phyloP scores from a whole-genome alignment of 2,329 filamentous ascomycete species.

The Penicillium aurantiogriseum region DNA sequence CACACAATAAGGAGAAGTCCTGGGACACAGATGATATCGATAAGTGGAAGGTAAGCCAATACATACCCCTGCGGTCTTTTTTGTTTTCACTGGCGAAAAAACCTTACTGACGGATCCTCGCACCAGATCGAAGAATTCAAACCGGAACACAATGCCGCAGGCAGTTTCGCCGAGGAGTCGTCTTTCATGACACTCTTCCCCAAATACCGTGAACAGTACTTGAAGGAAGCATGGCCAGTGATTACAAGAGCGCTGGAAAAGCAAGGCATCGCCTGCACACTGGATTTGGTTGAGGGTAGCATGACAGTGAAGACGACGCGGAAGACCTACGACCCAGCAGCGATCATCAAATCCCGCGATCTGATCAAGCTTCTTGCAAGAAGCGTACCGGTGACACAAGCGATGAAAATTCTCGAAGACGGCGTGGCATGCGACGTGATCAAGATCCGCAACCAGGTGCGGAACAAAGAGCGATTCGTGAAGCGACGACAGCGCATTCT shows the following conservation, averaged over 20 bases:
- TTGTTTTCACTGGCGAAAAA: neutral
- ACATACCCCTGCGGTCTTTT: neutral
- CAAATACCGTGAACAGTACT: slow-evolving; percentile 92
- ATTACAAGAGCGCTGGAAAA: slow-evolving; percentile 86
- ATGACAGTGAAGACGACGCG: slow-evolving; percentile 96
- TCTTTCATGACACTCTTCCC: slow-evolving; percentile 83
- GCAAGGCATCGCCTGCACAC: slow-evolving; percentile 80
- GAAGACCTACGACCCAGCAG: slow-evolving; percentile 86
- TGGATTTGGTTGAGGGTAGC: slow-evolving; percentile 91
- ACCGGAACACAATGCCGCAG: slow-evolving; percentile 77
- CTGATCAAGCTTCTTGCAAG: slow-evolving; percentile 89
- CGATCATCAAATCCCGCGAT: slow-evolving; percentile 90
- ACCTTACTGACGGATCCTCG: neutral
- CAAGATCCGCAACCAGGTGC: slow-evolving; percentile 86
- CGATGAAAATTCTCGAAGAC: slow-evolving; percentile 91
- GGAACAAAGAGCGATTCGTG: slow-evolving; percentile 92
- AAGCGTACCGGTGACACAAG: slow-evolving; percentile 68
- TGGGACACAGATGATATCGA: slow-evolving; percentile 98
- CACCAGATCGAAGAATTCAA: slow-evolving; percentile 76
- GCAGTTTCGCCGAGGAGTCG: slow-evolving; percentile 88
- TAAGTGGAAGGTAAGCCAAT: slow-evolving; percentile 75
- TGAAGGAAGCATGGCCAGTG: slow-evolving; percentile 89
- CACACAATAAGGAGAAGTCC: slow-evolving; percentile 83
- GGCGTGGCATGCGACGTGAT: slow-evolving; percentile 90
- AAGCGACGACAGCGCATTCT: slow-evolving; percentile 92